phyloP scores from a whole-genome alignment of 2,329 filamentous ascomycete genomes.

The Trichoderma lentiforme region DNA sequence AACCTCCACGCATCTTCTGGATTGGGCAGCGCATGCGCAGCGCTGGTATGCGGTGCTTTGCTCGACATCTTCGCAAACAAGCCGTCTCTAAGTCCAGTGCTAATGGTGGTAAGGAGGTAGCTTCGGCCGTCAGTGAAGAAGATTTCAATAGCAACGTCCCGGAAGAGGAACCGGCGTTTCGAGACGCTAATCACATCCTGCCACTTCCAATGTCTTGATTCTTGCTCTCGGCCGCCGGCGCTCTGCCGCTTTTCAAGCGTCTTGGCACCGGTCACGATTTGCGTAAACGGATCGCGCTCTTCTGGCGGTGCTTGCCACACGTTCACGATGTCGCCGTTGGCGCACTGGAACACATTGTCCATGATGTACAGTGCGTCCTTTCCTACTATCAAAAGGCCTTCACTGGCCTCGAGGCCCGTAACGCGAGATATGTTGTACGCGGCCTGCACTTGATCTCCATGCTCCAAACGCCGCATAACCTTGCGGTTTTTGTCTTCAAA shows the following conservation, averaged over 20 bases:
- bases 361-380: constrained; percentile 91
- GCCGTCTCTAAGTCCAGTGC: constrained; percentile 70
- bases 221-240: constrained; percentile 61
- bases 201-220: constrained; percentile 91
- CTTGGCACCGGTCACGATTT: constrained; percentile 75
- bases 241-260: constrained; percentile 59
- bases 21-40: constrained; percentile 65
- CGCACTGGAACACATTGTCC: constrained; percentile 92
- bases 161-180: constrained; percentile 90
- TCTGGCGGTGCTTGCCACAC: constrained; percentile 90
- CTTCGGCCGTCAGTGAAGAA: constrained; percentile 97
- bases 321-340: constrained; percentile 94
- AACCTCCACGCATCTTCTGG: constrained; percentile 90
- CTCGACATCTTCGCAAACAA: constrained; percentile 71
- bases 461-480: constrained; percentile 89
- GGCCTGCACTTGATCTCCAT: constrained; percentile 86
- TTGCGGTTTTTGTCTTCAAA: constrained; percentile 98
- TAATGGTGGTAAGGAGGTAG: constrained; percentile 84
- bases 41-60: constrained; percentile 77
- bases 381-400: constrained; percentile 88
- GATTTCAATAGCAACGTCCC: constrained; percentile 92
- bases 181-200: constrained; percentile 91
- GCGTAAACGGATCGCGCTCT: constrained; percentile 91
- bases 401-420: constrained; percentile 86
- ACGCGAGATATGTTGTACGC: constrained; percentile 96